Evolutionary conservation across 768 basidiomycete genomes (phyloP).

Genomic region (Termitomyces sp.): DNA sequence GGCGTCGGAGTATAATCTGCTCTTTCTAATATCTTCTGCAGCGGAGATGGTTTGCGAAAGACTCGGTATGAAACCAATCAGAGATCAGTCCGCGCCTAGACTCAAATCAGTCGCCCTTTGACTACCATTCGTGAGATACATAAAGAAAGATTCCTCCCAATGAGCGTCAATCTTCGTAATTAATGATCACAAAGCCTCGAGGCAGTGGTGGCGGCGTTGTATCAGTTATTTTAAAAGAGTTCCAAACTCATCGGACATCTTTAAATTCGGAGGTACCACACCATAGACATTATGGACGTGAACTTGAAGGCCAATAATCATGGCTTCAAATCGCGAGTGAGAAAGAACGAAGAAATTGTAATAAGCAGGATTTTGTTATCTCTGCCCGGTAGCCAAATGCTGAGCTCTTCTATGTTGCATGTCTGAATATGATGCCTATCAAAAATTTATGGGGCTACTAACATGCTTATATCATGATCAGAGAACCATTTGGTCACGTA

Average conservation of each 20-base stretch:
- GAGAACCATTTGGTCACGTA: not conserved
- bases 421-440: not conserved
- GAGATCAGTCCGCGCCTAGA: not conserved
- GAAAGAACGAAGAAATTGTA: not conserved
- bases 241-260: not conserved
- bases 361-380: not conserved
- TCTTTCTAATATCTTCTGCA: not conserved
- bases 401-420: too few relatives aligned
- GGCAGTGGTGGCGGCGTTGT: not conserved
- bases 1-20: not conserved
- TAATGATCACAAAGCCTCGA: not conserved
- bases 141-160: not conserved
- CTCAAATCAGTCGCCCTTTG: not conserved
- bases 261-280: not conserved
- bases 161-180: not conserved
- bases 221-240: too few relatives aligned
- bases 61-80: not conserved
- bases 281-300: not conserved
- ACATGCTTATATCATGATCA: not conserved
- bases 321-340: too few relatives aligned
- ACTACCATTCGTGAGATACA: not conserved
- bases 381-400: not conserved
- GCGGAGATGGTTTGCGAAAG: not conserved
- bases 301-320: not conserved
- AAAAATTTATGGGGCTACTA: not conserved